Conservation (phyloP, 352 stramenopile species). For the Pelagophyceae sp. region DNA sequence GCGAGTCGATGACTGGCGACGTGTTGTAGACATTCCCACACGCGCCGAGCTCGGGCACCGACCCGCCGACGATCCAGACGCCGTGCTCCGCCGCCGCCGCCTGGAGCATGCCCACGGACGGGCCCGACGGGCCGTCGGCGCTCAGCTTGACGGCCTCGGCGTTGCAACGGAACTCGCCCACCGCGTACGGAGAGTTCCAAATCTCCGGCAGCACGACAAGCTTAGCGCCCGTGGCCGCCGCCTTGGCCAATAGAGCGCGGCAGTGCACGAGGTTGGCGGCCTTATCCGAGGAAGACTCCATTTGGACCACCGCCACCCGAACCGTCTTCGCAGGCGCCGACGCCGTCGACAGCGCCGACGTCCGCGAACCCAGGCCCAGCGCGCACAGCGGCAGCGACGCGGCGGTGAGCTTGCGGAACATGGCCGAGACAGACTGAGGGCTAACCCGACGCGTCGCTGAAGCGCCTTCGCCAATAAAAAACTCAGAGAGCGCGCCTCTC, state of each 20-base stretch:
- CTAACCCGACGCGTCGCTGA: no score
- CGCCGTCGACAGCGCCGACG: background rate
- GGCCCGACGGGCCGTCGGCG: slow-evolving; percentile 56
- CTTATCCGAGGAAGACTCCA: slow-evolving; percentile 74
- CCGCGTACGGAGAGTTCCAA: slow-evolving; percentile 84
- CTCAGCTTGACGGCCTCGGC: slow-evolving; percentile 68
- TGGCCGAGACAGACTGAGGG: no score
- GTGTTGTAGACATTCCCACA: slow-evolving; percentile 88
- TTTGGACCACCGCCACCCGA: slow-evolving; percentile 84
- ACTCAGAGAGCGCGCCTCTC: no score
- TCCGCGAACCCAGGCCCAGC: background rate
- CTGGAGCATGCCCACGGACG: slow-evolving; percentile 72
- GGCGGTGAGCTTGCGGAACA: no score
- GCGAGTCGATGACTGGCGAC: slow-evolving; percentile 86
- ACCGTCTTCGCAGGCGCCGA: background rate
- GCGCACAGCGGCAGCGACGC: background rate
- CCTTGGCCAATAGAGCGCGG: slow-evolving; percentile 45
- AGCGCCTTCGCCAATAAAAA: no score
- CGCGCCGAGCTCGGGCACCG: slow-evolving; percentile 76
- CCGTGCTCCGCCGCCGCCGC: slow-evolving; percentile 71
- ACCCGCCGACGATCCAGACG: slow-evolving; percentile 92
- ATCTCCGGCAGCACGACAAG: slow-evolving; percentile 57
- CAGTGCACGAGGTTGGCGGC: slow-evolving; percentile 50
- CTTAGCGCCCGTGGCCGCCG: slow-evolving; percentile 45
- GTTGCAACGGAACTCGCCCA: slow-evolving; percentile 90